Conservation (phyloP, 2,329 filamentous ascomycete genomes). For the Colletotrichum lupini region DNA sequence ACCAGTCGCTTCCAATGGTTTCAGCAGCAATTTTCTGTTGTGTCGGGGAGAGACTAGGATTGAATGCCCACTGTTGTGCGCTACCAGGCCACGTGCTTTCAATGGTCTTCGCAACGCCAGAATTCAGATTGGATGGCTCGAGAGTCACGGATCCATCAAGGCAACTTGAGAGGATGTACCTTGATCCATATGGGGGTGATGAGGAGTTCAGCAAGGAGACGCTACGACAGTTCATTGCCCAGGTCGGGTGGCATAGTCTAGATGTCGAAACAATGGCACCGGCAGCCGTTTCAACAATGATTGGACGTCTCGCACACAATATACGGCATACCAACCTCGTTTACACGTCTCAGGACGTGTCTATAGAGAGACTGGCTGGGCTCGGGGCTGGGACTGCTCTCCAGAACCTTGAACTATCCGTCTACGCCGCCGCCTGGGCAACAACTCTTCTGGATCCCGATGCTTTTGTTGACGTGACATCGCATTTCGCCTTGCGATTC, state of each 20-base stretch:
- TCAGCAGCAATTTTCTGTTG: conserved; percentile 89
- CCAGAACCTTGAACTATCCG: conserved; percentile 67
- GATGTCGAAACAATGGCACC: conserved; percentile 68
- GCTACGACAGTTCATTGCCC: conserved; percentile 69
- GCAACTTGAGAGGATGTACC: conserved; percentile 71
- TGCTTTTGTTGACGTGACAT: conserved; percentile 33
- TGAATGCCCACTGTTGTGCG: conserved; percentile 82
- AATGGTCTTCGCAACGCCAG: conserved; percentile 73
- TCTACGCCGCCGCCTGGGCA: conserved; percentile 82
- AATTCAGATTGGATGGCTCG: conserved; percentile 69
- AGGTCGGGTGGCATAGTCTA: conserved; percentile 55
- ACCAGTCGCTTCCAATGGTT: conserved; percentile 87
- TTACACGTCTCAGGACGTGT: conserved; percentile 46
- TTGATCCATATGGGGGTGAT: conserved; percentile 82
- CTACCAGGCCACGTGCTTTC: conserved; percentile 89
- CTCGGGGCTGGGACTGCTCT: conserved; percentile 55
- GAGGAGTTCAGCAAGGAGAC: conserved; percentile 71
- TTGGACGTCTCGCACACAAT: conserved; percentile 82
- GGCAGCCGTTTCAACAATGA: conserved; percentile 73
- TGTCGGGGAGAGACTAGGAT: conserved; percentile 77
- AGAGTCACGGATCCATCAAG: conserved; percentile 40
- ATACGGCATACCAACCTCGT: conserved; percentile 57
- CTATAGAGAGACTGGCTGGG: conserved; percentile 27
- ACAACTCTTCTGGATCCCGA: conserved; percentile 60
- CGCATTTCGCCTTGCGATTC: conserved; percentile 56